Evolutionary conservation across 768 basidiomycete species (phyloP), one percentile per base, ranked within the genome.

Genomic region (Pisolithus orientalis): DNA sequence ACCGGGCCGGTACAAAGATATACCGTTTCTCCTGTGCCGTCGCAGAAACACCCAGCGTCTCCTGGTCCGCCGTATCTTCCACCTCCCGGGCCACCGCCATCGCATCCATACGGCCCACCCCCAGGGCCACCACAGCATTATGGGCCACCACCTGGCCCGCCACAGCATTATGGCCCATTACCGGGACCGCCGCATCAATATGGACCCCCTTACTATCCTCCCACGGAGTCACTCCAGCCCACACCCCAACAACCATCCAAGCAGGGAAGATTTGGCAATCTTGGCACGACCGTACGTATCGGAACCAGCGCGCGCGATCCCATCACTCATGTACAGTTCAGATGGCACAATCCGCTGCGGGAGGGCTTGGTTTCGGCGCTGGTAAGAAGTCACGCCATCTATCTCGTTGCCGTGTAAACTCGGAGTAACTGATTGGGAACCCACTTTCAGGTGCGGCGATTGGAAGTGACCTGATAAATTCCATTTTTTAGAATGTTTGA

Each of bases 281-380:
- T 72, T 9, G 78, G 78, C 0, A 62, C 66, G 51, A 64, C 65
- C 47, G 72, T 77, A 54, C 47, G 66, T 54, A 45, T 11, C 21
- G 31, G 14, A 8, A 16, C 40, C 7, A 38, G 24, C 37, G 3
- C 25, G 24, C 17, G 13, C 17, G 16, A 11, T 13, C 2, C 28
- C 16, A 16, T 32, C 9, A 44, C 2, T 17, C 21, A 29, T 5
- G 6, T 34, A n/a, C 14, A 37, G 38, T 40, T 13, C 14, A 70
- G 69, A 65, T 69, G 62, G 68, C 61, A 4, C 56, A 62, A 28
- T 62, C 69, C 3, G 69, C 70, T 1, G 69, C 64, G 1, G 66
- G 76, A 16, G 80, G 78, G 34, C 65, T 70, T 3, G 78, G 78
- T 1, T 78, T 78, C 47, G 78, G 78, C 17, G 75, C 73, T 49